These are phyloP conservation scores for Omphalotus guepiniiformis DNA, from an alignment of 768 basidiomycete genomes.

Conservation along the genomic window DNA sequence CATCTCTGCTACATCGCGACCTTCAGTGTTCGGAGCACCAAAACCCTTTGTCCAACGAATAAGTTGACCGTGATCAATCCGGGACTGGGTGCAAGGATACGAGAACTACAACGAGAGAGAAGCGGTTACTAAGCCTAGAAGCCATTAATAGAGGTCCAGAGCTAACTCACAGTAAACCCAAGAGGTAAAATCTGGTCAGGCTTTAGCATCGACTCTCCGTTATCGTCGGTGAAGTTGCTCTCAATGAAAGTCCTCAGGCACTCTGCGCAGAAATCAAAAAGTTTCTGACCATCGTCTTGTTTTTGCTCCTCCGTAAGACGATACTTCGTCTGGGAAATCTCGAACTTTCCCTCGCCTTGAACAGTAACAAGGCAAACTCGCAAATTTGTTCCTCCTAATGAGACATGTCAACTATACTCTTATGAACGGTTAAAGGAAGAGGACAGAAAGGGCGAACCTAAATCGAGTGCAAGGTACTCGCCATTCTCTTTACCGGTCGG, in stretches of 20 bases:
- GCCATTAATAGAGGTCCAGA: constrained; percentile 9
- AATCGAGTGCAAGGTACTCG: constrained; percentile 86
- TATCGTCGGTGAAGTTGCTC: constrained; percentile 53
- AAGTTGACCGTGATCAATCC: constrained; percentile 90
- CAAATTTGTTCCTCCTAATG: constrained; percentile 88
- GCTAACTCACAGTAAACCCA: constrained; percentile 83
- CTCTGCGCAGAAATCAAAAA: constrained; percentile 98
- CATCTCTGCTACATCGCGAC: constrained; percentile 90
- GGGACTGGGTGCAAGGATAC: constrained; percentile 94
- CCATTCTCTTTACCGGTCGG: constrained; percentile 87
- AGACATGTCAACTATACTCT: constrained; percentile 1
- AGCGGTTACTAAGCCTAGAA: not conserved
- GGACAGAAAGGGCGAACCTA: constrained; percentile 48
- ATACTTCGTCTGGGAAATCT: constrained; percentile 97
- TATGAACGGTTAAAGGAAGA: not conserved
- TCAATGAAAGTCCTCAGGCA: constrained; percentile 87
- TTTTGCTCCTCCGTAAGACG: constrained; percentile 97
- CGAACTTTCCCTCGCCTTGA: constrained; percentile 92
- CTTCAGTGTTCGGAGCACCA: constrained; percentile 87
- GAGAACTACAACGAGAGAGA: constrained; percentile 60
- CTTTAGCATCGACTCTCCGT: constrained; percentile 44
- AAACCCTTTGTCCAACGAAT: constrained; percentile 99
- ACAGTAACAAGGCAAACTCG: constrained; percentile 95
- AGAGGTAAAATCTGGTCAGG: constrained; percentile 66
- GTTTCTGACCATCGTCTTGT: constrained; percentile 89